A percentile compares a stretch with the other conserved stretches of the same genome.
Conservation (phyloP, 805 yeast genomes). For the Cyberlindnera saturnus region DNA sequence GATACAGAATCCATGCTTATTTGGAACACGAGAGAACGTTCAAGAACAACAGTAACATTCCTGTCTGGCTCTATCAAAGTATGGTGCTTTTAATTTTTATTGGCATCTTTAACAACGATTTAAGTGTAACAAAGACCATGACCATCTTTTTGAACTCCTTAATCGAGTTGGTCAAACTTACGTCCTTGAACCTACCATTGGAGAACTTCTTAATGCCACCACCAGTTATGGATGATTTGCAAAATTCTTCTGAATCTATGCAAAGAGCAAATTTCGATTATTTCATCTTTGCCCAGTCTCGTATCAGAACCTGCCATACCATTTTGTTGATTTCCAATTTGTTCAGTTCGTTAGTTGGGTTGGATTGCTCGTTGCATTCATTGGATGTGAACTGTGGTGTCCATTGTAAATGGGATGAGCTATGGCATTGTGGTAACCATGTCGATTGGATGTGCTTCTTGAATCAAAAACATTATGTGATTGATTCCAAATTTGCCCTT, state of each 20-base stretch:
- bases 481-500: constrained; percentile 49
- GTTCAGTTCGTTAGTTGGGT: constrained; percentile 42
- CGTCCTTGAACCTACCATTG: constrained; percentile 61
- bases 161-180: constrained; percentile 67
- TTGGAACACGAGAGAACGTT: constrained; percentile 39
- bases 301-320: constrained; percentile 69
- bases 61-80: constrained; percentile 83
- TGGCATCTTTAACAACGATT: constrained; percentile 69
- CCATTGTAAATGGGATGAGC: constrained; percentile 51
- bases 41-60: constrained; percentile 49
- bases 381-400: constrained; percentile 57
- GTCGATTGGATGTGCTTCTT: constrained; percentile 45
- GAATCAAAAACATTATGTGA: constrained; percentile 28
- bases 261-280: constrained; percentile 35
- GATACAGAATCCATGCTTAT: constrained; percentile 58
- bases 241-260: constrained; percentile 23
- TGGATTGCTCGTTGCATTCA: constrained; percentile 37
- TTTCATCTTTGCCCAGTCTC: constrained; percentile 67
- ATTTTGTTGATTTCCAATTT: constrained; percentile 54
- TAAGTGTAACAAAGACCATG: constrained; percentile 68
- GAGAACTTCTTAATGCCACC: constrained; percentile 38
- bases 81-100: constrained; percentile 74
- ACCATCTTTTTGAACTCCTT: constrained; percentile 77
- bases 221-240: constrained; percentile 30
- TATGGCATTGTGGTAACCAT: constrained; percentile 51